Conservation (phyloP, 2,329 filamentous ascomycete species). For the Fusarium napiforme region DNA sequence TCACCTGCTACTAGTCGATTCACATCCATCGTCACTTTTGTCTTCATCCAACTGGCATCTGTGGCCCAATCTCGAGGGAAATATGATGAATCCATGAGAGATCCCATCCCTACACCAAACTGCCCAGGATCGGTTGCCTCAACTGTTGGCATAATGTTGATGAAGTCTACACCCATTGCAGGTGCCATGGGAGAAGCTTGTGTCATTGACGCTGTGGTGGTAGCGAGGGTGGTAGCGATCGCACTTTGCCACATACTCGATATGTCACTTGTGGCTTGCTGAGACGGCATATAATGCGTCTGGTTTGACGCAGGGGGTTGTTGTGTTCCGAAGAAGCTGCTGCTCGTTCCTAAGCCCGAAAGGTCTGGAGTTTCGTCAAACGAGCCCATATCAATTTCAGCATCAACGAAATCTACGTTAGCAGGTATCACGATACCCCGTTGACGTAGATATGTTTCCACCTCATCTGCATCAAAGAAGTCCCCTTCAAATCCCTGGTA, state of each 20-base stretch:
- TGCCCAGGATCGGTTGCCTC: conserved; percentile 5
- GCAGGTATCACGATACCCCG: conserved; percentile 72
- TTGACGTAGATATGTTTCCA: conserved; percentile 76
- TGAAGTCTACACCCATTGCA: conserved; percentile 13
- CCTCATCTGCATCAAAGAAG: conserved; percentile 81
- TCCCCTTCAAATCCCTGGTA: conserved; percentile 75
- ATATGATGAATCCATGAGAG: conserved; percentile 25
- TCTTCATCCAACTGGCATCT: conserved; percentile 41
- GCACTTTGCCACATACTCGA: conserved; percentile 26
- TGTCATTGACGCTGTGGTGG: conserved; percentile 16
- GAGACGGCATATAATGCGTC: conserved; percentile 8
- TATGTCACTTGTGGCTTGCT: background rate
- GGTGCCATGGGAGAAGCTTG: conserved; percentile 7
- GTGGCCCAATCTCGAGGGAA: conserved; percentile 33
- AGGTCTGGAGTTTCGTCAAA: conserved; percentile 46
- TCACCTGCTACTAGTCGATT: conserved; percentile 49
- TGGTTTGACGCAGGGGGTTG: conserved; percentile 1
- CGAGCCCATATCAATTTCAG: conserved; percentile 61
- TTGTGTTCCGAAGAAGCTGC: conserved; percentile 25
- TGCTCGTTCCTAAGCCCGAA: background rate
- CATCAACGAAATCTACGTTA: conserved; percentile 68
- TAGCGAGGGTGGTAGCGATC: conserved; percentile 18
- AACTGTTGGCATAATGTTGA: conserved; percentile 10
- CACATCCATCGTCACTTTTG: conserved; percentile 52
- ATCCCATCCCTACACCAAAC: conserved; percentile 9